Conservation (phyloP, 495 filamentous ascomycete species). For the Pyronema omphalodes region DNA sequence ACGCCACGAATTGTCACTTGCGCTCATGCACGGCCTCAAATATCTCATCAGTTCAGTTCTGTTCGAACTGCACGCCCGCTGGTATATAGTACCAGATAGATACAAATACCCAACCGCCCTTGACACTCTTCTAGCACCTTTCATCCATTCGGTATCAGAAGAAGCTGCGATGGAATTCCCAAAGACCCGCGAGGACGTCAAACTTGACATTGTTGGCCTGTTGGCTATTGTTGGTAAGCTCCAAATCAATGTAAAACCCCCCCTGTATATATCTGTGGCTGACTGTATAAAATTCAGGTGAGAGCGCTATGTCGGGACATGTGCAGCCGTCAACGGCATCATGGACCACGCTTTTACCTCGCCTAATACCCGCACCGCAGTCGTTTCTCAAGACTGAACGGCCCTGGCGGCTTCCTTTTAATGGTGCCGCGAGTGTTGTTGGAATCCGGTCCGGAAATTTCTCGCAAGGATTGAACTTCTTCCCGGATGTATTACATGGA, state of each 20-base stretch:
- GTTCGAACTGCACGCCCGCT: too few species aligned
- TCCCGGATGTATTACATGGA: not conserved
- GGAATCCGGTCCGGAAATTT: slow-evolving; percentile 1
- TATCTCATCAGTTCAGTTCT: too few species aligned
- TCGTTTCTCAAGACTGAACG: not conserved
- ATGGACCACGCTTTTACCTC: not conserved
- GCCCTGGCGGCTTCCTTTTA: not conserved
- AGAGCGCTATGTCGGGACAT: not conserved
- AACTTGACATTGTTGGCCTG: slow-evolving; percentile 6
- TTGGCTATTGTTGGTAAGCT: slow-evolving; percentile 18
- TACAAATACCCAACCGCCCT: not conserved
- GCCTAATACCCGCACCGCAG: slow-evolving; percentile 4
- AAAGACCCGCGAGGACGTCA: not conserved
- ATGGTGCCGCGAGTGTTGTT: slow-evolving; percentile 8
- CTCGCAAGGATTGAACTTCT: not conserved
- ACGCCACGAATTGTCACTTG: too few species aligned
- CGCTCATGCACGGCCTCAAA: too few species aligned
- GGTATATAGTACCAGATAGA: too few species aligned
- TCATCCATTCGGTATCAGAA: not conserved
- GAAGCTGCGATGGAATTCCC: not conserved
- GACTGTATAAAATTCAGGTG: slow-evolving; percentile 8
- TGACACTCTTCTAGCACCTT: not conserved
- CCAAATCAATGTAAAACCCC: not conserved
- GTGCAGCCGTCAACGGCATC: not conserved
- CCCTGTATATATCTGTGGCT: not conserved